Base-by-base conservation (phyloP, 306 rosid species). In the Prunus davidiana region DNA sequence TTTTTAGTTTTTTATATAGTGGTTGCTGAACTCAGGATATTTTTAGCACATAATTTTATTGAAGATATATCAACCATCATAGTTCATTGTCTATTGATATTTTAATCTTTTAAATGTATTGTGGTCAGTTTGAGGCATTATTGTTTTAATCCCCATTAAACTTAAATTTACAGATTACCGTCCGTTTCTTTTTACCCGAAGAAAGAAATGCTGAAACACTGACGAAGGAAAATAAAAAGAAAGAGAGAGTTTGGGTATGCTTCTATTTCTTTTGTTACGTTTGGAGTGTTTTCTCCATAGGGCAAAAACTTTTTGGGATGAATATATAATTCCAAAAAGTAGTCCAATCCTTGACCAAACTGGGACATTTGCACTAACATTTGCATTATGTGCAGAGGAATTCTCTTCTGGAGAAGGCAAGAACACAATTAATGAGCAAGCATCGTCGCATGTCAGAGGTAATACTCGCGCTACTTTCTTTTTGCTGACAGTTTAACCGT, bases 371-470 rank as follows among this genome's bases (percentile, higher is more conserved):
- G 32, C 28, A 28, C 69, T 77, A 54, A 67, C 62, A 38, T 74
- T 13, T 38, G 16, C 47, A 25, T 56, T 69, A 10, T 56, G 8
- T 77, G 79, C 80, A 84, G 87, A 80, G 78, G 30, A 58, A 14
- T 19, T 73, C 73, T 50, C 27, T 45, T 3, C 11, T 68, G 0
- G 47, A 77, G 25, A 80, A 84, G 69, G 79, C 80, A 27, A 54
- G 63, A 55, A 80, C 84, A 63, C 75, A 72, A 45, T 11, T 80
- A 49, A 24, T 69, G 79, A 80, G 34, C 38, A 80, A 80, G 69
- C 72, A 14, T 27, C 84, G 82, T 11, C 41, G 6, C 6, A 12
- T 63, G 49, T 77, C 87, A 0, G 38, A 73, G 87, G 87, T 61
- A 13, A 25, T 25, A 4, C 41, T 61, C 2, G 12, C 12, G 7